phyloP scores from a whole-genome alignment of 257 asterid genomes.

The Cruciata laevipes region DNA sequence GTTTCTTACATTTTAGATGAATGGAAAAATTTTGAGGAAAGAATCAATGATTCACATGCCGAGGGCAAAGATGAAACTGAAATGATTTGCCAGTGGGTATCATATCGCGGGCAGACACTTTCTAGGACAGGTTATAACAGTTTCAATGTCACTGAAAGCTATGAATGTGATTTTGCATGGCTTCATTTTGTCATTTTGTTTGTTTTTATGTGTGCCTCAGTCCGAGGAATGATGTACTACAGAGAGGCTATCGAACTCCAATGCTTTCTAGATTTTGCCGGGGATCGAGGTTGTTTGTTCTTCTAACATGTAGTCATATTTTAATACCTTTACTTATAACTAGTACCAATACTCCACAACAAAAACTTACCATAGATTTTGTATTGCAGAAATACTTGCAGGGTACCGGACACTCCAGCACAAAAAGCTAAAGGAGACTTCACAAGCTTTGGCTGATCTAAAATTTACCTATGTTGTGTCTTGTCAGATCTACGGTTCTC shows the following conservation, averaged over 20 bases:
- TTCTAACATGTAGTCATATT: slow-evolving; percentile 6
- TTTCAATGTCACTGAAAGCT: slow-evolving; percentile 9
- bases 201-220: slow-evolving; percentile 35
- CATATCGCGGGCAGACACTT: slow-evolving; percentile 96
- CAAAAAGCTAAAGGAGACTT: slow-evolving; percentile 54
- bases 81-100: slow-evolving; percentile 82
- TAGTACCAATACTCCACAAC: slow-evolving; percentile 1
- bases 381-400: slow-evolving; percentile 64
- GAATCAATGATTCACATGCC: slow-evolving; percentile 44
- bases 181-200: background rate
- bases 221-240: slow-evolving; percentile 98
- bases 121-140: slow-evolving; percentile 75
- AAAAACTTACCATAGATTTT: slow-evolving; percentile 8
- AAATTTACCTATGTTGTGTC: slow-evolving; percentile 97
- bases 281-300: slow-evolving; percentile 60
- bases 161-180: background rate
- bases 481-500: slow-evolving; percentile 91
- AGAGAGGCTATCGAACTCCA: slow-evolving; percentile 89
- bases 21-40: slow-evolving; percentile 82
- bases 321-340: slow-evolving; percentile 16
- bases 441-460: slow-evolving; percentile 90
- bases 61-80: slow-evolving; percentile 56
- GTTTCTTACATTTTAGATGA: slow-evolving; percentile 44
- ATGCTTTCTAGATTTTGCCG: slow-evolving; percentile 86
- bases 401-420: slow-evolving; percentile 68